A percentile compares a stretch with the other conserved stretches of the same genome.
These are phyloP conservation scores for Geosiphon pyriformis DNA, from an alignment of 192 early-diverging fungal genomes.

Conservation along the genomic window DNA sequence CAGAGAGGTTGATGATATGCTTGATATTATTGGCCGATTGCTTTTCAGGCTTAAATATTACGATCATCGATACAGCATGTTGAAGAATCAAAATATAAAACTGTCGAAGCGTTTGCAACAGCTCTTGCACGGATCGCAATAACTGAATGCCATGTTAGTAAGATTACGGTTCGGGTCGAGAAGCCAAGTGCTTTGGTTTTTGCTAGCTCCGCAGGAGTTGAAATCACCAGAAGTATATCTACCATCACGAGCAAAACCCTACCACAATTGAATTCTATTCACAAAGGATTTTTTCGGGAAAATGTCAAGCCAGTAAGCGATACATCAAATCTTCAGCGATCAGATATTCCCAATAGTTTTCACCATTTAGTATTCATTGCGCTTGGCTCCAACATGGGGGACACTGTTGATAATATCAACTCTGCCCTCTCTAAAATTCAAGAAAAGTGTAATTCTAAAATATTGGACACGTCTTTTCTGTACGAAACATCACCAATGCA, in stretches of 20 bases:
- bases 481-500: constrained; percentile 99
- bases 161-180: constrained; percentile 84
- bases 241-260: constrained; percentile 36
- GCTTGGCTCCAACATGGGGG: constrained; percentile 88
- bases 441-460: constrained; percentile 30
- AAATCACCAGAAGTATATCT: constrained; percentile 74
- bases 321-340: constrained; percentile 26
- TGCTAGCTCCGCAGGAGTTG: constrained; percentile 83
- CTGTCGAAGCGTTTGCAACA: constrained; percentile 89
- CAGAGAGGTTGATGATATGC: neutral
- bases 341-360: constrained; percentile 33
- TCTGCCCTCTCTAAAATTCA: constrained; percentile 59
- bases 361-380: constrained; percentile 72
- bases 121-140: constrained; percentile 74
- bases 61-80: constrained; percentile 47
- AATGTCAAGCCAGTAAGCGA: constrained; percentile 5
- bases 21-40: neutral
- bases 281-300: neutral
- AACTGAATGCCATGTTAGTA: constrained; percentile 76
- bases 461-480: constrained; percentile 90
- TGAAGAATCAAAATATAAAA: constrained; percentile 84
- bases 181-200: constrained; percentile 94
- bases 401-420: constrained; percentile 74
- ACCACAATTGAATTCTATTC: constrained; percentile 4
- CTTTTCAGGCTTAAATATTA: neutral